phyloP scores from a whole-genome alignment of 2,329 filamentous ascomycete species.

The Diplodia seriata region DNA sequence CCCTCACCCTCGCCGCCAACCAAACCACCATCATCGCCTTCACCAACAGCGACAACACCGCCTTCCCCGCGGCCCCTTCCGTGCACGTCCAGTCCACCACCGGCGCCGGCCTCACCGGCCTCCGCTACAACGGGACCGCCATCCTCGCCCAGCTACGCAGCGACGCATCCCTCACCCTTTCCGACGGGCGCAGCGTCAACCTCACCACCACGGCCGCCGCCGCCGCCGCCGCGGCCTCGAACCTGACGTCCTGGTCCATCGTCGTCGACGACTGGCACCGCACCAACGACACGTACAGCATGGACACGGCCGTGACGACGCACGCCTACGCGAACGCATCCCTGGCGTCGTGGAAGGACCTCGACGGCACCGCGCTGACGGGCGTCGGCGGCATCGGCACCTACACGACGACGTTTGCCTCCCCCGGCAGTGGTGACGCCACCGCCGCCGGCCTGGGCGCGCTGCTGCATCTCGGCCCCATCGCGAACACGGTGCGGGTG shows the following conservation, averaged over 20 bases:
- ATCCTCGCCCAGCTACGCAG: too few species aligned
- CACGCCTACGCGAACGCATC: constrained; percentile 38
- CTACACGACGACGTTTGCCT: too few species aligned
- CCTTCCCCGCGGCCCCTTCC: neutral
- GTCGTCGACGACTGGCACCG: constrained; percentile 50
- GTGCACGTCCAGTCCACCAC: neutral
- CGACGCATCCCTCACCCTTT: too few species aligned
- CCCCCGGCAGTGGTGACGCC: too few species aligned
- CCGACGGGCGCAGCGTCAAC: too few species aligned
- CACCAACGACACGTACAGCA: constrained; percentile 43
- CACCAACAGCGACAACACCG: constrained; percentile 37
- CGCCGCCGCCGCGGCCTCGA: too few species aligned
- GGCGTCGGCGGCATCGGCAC: constrained; percentile 46
- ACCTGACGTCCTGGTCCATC: constrained; percentile 47
- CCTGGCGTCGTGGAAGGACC: constrained; percentile 47
- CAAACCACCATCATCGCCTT: constrained; percentile 49
- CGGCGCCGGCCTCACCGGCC: too few species aligned
- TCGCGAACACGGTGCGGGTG: constrained; percentile 42
- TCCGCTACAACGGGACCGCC: too few species aligned
- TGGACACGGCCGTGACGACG: constrained; percentile 42
- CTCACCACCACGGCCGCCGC: too few species aligned
- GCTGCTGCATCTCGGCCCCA: constrained; percentile 39
- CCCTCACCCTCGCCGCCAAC: constrained; percentile 48
- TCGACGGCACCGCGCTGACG: constrained; percentile 38
- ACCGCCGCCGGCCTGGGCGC: too few species aligned